Evolutionary conservation across 306 rosid species (phyloP).

Genomic region (Notholithocarpus densiflorus): DNA sequence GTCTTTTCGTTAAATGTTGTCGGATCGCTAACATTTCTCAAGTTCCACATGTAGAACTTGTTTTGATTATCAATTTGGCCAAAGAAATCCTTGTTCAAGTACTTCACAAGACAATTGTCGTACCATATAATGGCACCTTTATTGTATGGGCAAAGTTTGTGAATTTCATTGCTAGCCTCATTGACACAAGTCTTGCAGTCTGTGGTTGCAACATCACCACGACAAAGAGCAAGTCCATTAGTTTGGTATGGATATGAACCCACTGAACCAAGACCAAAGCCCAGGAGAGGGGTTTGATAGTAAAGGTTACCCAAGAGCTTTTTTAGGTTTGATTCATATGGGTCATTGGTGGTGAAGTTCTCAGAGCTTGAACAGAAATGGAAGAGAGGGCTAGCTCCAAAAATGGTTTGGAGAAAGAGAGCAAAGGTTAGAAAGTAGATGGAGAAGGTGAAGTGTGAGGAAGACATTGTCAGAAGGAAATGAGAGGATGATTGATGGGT

Average conservation of each 20-base stretch:
- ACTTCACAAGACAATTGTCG: background rate
- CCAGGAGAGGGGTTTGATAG: background rate
- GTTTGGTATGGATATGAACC: background rate
- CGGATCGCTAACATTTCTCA: background rate
- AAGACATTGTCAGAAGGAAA: background rate
- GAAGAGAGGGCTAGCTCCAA: background rate
- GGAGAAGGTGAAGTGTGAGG: background rate
- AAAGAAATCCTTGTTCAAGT: background rate
- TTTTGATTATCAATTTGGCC: background rate
- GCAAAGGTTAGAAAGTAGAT: background rate
- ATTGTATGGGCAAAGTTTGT: background rate
- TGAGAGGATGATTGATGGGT: background rate
- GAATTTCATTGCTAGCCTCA: background rate
- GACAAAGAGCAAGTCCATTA: background rate
- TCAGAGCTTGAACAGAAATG: background rate
- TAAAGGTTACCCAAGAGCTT: background rate
- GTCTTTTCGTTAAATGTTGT: background rate
- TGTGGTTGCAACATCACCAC: background rate
- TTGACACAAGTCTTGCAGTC: background rate
- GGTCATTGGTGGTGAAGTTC: slow-evolving; percentile 10
- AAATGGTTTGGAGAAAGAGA: background rate
- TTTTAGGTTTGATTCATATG: background rate
- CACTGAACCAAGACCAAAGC: background rate
- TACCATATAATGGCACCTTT: slow-evolving; percentile 1
- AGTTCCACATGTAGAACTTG: background rate